phyloP scores from a whole-genome alignment of 352 stramenopile species.

The Phytophthora pisi region DNA sequence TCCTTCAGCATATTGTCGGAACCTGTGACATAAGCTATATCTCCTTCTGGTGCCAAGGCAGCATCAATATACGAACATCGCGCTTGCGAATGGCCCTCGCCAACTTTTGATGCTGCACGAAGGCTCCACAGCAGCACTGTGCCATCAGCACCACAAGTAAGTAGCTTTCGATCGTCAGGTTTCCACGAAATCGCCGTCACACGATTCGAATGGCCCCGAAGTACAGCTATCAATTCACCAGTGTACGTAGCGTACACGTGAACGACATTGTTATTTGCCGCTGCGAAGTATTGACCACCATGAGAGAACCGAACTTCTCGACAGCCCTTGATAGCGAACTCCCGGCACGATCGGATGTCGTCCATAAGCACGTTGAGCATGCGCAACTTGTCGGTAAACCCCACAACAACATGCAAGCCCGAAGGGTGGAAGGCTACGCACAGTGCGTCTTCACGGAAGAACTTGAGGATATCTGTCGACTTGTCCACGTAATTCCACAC shows the following conservation, averaged over 20 bases:
- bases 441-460: constrained; percentile 91
- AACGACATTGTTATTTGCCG: constrained; percentile 89
- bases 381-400: constrained; percentile 94
- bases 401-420: constrained; percentile 88
- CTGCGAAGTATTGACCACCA: constrained; percentile 91
- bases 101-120: constrained; percentile 72
- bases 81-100: constrained; percentile 79
- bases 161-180: constrained; percentile 73
- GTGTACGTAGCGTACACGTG: constrained; percentile 87
- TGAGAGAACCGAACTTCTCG: constrained; percentile 91
- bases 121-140: constrained; percentile 83
- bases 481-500: constrained; percentile 96
- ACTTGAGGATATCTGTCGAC: constrained; percentile 90
- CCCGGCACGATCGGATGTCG: constrained; percentile 90
- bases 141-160: constrained; percentile 79
- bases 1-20: constrained; percentile 91
- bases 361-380: constrained; percentile 96
- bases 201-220: constrained; percentile 84
- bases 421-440: constrained; percentile 93
- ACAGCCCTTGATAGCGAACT: constrained; percentile 93
- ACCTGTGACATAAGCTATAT: constrained; percentile 89
- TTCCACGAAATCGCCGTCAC: constrained; percentile 86
- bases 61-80: constrained; percentile 77
- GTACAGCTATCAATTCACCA: constrained; percentile 65
- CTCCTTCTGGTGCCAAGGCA: constrained; percentile 60